These are phyloP conservation scores for Lycium barbarum DNA, from an alignment of 257 asterid species.

Conservation along the genomic window DNA sequence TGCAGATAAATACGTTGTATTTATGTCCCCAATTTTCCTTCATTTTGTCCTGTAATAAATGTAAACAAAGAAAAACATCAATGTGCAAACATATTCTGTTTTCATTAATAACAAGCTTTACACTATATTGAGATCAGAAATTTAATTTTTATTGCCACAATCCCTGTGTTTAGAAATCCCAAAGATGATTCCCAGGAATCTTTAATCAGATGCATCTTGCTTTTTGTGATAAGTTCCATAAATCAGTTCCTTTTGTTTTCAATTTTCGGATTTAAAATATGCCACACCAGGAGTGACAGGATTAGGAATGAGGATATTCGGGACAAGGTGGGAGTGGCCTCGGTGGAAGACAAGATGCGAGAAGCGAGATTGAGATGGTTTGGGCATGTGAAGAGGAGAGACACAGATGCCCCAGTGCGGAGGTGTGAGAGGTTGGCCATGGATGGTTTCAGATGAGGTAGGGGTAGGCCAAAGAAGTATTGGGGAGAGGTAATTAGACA, in stretches of 20 bases:
- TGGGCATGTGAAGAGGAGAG: no score
- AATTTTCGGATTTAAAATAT: background rate
- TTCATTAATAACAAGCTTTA: conserved; percentile 12
- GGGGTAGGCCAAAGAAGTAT: no score
- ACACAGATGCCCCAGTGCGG: no score
- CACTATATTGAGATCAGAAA: background rate
- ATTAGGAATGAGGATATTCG: no score
- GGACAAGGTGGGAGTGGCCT: no score
- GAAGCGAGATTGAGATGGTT: no score
- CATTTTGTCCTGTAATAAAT: background rate
- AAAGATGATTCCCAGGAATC: background rate
- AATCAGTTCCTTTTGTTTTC: background rate
- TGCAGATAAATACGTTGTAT: background rate
- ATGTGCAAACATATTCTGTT: background rate
- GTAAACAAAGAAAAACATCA: background rate
- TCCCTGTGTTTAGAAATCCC: background rate
- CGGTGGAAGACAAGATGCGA: no score
- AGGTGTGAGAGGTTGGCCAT: no score
- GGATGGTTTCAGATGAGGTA: no score
- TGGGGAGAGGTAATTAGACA: no score
- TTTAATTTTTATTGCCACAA: background rate
- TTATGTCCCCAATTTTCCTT: background rate
- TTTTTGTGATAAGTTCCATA: background rate
- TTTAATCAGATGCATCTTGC: background rate
- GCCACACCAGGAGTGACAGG: no score